Percentiles rank a stretch among this genome's conserved stretches.
phyloP scores from a whole-genome alignment of 139 green algal genomes.

The Monoraphidium neglectum region DNA sequence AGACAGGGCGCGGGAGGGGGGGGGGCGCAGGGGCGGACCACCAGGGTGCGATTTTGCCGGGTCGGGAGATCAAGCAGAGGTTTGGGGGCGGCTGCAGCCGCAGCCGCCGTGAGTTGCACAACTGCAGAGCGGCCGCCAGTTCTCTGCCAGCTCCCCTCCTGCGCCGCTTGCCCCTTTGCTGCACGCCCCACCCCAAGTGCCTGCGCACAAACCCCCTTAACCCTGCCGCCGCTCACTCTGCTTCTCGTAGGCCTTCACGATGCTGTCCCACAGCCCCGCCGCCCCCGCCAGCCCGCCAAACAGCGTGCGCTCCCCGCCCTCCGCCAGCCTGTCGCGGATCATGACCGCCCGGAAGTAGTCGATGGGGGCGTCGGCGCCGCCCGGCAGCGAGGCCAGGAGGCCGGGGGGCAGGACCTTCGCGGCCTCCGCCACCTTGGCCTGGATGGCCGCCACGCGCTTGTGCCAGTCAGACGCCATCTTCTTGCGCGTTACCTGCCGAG shows the following conservation, averaged over 20 bases:
- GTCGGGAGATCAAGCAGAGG: background rate
- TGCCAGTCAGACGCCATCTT: slow-evolving; percentile 77
- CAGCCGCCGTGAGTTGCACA: background rate
- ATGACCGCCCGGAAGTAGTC: slow-evolving; percentile 57
- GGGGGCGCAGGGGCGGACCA: background rate
- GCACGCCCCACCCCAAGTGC: background rate
- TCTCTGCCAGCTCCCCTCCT: background rate
- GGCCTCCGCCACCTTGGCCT: slow-evolving; percentile 53
- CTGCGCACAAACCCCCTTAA: background rate
- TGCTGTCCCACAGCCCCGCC: slow-evolving; percentile 72
- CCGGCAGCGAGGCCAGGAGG: slow-evolving; percentile 29
- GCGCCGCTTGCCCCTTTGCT: background rate
- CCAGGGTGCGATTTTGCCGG: no score
- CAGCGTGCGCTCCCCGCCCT: slow-evolving; percentile 60
- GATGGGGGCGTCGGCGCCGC: slow-evolving; percentile 38
- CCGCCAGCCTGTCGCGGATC: slow-evolving; percentile 60
- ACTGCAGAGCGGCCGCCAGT: background rate
- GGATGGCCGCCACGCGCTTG: slow-evolving; percentile 66
- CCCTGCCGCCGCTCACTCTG: slow-evolving; percentile 34
- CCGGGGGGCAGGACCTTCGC: slow-evolving; percentile 50
- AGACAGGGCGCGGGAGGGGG: background rate
- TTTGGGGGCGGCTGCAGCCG: no score
- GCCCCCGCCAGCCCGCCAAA: slow-evolving; percentile 68
- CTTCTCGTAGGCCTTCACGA: slow-evolving; percentile 75
- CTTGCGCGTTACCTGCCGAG: slow-evolving; percentile 66